phyloP scores from a whole-genome alignment of 2,329 filamentous ascomycete genomes.

The Xylariaceae sp. region DNA sequence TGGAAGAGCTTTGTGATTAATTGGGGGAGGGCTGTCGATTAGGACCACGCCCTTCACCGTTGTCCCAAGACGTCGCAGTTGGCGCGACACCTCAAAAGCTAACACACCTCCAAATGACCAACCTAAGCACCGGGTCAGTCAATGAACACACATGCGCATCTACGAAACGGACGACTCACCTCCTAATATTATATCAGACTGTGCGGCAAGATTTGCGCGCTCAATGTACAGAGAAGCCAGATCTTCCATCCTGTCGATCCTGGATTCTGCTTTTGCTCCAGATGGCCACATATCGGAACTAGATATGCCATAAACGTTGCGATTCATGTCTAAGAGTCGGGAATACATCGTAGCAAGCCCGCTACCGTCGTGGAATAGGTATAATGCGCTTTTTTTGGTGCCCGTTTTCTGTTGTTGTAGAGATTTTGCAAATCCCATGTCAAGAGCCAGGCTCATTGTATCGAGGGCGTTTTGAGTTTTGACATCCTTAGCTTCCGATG shows the following conservation, averaged over 20 bases:
- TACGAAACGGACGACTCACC: conserved; percentile 40
- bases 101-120: conserved; percentile 62
- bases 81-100: conserved; percentile 53
- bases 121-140: conserved; percentile 5
- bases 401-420: too few relatives aligned
- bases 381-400: too few relatives aligned
- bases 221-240: conserved; percentile 30
- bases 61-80: conserved; percentile 44
- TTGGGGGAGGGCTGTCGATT: conserved; percentile 52
- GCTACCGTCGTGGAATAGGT: too few relatives aligned
- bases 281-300: too few relatives aligned
- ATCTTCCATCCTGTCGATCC: conserved; percentile 24
- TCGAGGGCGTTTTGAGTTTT: too few relatives aligned
- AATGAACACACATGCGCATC: conserved; percentile 5
- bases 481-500: too few relatives aligned
- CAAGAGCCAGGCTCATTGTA: too few relatives aligned
- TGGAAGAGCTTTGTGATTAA: conserved; percentile 55
- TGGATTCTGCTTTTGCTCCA: too few relatives aligned
- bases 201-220: conserved; percentile 14
- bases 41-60: conserved; percentile 50
- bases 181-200: conserved; percentile 43
- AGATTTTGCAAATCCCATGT: too few relatives aligned
- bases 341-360: too few relatives aligned
- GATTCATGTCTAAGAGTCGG: too few relatives aligned
- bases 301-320: too few relatives aligned